Base-by-base conservation (phyloP, 176 grass and related monocot genomes). In the Echinochloa phyllopogon region DNA sequence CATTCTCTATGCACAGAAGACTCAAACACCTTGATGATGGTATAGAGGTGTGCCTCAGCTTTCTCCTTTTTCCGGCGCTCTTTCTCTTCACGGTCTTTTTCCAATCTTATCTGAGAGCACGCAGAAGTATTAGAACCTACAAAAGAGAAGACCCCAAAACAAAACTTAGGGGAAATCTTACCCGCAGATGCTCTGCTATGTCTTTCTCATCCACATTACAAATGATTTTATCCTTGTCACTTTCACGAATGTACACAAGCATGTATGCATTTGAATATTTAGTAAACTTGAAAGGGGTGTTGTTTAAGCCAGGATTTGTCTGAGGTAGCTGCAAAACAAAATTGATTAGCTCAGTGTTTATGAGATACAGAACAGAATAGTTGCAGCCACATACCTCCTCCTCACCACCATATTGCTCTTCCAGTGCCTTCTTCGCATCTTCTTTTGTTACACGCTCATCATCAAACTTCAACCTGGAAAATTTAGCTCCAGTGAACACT, bases 191-290 rank as follows among this genome's bases (percentile, higher is more conserved):
- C 66, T 91, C 87, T 29, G 96, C 96, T 78, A 99, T 99, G 77
- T 99, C 96, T 88, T 94, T 99, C 91, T 96, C 89, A 68, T 99
- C 96, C 74, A 94, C 89, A 42, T 94, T 99, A 86, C 96, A 99
- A 55, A 99, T 91, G 80, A 99, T 99, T 92, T 99, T 99, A 49
- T 99, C 96, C 76, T 94, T 99, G 86, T 99, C 93, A 15, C 89
- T 99, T 76, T 96, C 93, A 77, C 96, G 93, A 87, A 99, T 96
- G 85, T 99, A 99, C n/a, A 99, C 96, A 83, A 99, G 93, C 96
- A 99, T 99, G 81, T 99, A 99, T 39, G 96, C 96, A 56, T 99
- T 99, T 42, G 94, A 99, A 81, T 99, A 96, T 75, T 99, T 99
- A 41, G 97, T 99, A 64, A 99, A 99, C 86, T 99, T 99, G 76